Percentiles rank a stretch among this genome's conserved stretches.
phyloP scores from a whole-genome alignment of 2,329 filamentous ascomycete species.

The Apiospora malaysiana region DNA sequence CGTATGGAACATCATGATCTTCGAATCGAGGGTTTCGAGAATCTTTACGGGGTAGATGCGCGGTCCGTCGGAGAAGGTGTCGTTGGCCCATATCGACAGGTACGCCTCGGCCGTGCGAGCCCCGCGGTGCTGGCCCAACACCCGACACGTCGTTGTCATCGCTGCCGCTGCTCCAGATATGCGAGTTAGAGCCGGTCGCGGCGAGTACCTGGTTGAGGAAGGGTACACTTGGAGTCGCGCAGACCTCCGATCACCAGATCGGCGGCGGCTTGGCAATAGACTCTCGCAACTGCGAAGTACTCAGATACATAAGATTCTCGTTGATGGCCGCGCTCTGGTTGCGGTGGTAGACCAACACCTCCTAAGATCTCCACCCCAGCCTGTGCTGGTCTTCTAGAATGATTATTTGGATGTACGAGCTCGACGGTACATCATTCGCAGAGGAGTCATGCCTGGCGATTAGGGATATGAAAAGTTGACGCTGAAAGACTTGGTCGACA shows the following conservation, averaged over 20 bases:
- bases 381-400: slow-evolving; percentile 24
- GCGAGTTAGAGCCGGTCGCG: slow-evolving; percentile 29
- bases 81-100: background rate
- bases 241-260: slow-evolving; percentile 33
- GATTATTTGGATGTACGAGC: slow-evolving; percentile 22
- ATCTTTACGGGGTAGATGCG: slow-evolving; percentile 34
- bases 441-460: slow-evolving; percentile 28
- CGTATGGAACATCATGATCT: slow-evolving; percentile 34
- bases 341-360: slow-evolving; percentile 32
- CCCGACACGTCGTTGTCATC: slow-evolving; percentile 28
- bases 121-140: slow-evolving; percentile 34
- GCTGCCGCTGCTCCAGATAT: slow-evolving; percentile 31
- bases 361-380: slow-evolving; percentile 23
- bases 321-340: slow-evolving; percentile 19
- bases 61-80: slow-evolving; percentile 32
- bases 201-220: slow-evolving; percentile 31
- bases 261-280: slow-evolving; percentile 25
- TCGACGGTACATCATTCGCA: slow-evolving; percentile 27
- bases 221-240: slow-evolving; percentile 33
- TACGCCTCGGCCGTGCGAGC: slow-evolving; percentile 26
- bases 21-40: slow-evolving; percentile 36
- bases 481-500: slow-evolving; percentile 21
- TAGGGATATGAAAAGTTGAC: slow-evolving; percentile 28
- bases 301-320: slow-evolving; percentile 25
- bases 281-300: slow-evolving; percentile 17